Evolutionary conservation across 257 asterid species (phyloP).

Genomic region (Handroanthus guayacan): DNA sequence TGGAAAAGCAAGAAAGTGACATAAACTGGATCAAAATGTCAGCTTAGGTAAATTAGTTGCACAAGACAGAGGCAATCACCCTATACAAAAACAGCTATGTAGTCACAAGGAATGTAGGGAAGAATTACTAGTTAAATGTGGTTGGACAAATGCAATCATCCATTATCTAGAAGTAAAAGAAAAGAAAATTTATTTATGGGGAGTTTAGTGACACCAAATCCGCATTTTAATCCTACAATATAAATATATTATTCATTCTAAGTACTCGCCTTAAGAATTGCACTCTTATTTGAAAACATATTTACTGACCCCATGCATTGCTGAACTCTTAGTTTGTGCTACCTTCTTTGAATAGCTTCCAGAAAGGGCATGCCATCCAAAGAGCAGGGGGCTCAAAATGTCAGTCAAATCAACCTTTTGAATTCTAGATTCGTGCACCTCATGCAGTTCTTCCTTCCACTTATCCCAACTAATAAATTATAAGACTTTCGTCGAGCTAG

Average conservation of each 20-base stretch:
- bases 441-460: background rate
- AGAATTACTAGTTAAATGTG: background rate
- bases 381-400: background rate
- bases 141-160: no score
- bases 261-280: no score
- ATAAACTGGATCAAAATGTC: background rate
- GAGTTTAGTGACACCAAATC: background rate
- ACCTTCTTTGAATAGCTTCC: background rate
- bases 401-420: background rate
- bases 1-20: background rate
- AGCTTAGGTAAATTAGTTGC: conserved; percentile 9
- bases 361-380: background rate
- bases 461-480: conserved; percentile 13
- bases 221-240: background rate
- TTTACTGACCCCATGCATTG: background rate
- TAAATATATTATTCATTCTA: background rate
- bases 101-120: background rate
- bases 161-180: no score
- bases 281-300: no score
- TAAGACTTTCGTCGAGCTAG: no score
- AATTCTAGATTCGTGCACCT: conserved; percentile 7
- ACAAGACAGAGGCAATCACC: background rate
- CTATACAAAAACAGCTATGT: background rate
- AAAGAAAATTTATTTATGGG: no score
- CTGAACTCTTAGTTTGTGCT: background rate